These are phyloP conservation scores for Dorcoceras hygrometricum DNA, from an alignment of 257 asterid species.

Conservation along the genomic window DNA sequence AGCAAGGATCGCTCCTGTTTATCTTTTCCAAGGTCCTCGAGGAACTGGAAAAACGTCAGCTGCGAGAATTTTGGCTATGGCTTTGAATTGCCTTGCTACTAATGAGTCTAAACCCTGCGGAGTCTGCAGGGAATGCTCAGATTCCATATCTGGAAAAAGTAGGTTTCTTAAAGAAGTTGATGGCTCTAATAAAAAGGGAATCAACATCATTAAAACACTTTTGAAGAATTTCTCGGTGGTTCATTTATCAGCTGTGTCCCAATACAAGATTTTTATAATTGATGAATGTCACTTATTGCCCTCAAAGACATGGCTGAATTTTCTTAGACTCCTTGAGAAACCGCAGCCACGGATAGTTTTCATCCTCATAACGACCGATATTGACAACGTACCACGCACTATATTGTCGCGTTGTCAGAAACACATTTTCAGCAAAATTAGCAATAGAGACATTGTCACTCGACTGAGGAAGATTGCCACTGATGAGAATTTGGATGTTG, in stretches of 20 bases:
- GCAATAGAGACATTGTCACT: conserved; percentile 62
- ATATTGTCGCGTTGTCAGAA: conserved; percentile 85
- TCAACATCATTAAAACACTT: conserved; percentile 48
- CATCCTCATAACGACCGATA: conserved; percentile 68
- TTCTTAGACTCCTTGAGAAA: conserved; percentile 78
- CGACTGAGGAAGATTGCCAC: conserved; percentile 65
- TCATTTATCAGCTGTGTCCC: conserved; percentile 37
- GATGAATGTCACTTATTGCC: conserved; percentile 91
- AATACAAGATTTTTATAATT: conserved; percentile 64
- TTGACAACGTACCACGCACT: conserved; percentile 75
- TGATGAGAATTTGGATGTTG: conserved; percentile 73
- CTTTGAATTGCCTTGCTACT: conserved; percentile 84
- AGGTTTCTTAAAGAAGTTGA: conserved; percentile 61
- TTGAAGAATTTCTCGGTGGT: conserved; percentile 47
- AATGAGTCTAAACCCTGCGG: conserved; percentile 90
- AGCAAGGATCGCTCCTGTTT: conserved; percentile 72
- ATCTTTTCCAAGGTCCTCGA: conserved; percentile 96
- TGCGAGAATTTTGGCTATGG: conserved; percentile 78
- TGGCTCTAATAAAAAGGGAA: conserved; percentile 69
- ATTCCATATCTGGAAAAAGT: conserved; percentile 70
- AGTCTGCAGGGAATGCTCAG: conserved; percentile 75
- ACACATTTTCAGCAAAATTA: conserved; percentile 74
- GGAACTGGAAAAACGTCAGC: conserved; percentile 95
- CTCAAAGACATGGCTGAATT: conserved; percentile 78
- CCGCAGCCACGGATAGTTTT: conserved; percentile 66